Conservation (phyloP, 768 basidiomycete genomes). For the Leccinum uliginosum region DNA sequence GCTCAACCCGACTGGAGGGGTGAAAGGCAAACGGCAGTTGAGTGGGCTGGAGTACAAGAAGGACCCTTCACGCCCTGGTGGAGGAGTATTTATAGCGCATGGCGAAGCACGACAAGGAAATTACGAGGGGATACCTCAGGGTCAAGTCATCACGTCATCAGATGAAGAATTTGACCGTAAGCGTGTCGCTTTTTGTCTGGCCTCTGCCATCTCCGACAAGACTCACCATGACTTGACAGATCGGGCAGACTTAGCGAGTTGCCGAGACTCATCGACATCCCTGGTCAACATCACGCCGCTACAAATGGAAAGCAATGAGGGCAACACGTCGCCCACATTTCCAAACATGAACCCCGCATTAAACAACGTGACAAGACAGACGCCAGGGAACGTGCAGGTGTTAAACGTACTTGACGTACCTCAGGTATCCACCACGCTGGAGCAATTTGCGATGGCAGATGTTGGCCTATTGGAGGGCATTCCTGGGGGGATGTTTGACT, state of each 20-base stretch:
- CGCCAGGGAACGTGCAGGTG: constrained; percentile 60
- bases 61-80: constrained; percentile 79
- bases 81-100: constrained; percentile 75
- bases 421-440: constrained; percentile 49
- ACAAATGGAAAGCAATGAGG: constrained; percentile 32
- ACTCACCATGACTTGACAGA: constrained; percentile 5
- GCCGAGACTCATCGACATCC: constrained; percentile 28
- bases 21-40: constrained; percentile 51
- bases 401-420: constrained; percentile 70
- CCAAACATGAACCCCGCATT: constrained; percentile 75
- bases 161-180: constrained; percentile 52
- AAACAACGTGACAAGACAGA: constrained; percentile 41
- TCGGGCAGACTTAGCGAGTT: constrained; percentile 12
- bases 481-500: constrained; percentile 83
- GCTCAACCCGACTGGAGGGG: constrained; percentile 77
- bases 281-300: constrained; percentile 58
- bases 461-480: constrained; percentile 72
- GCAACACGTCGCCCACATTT: constrained; percentile 16
- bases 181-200: constrained; percentile 20
- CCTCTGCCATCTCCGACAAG: background rate
- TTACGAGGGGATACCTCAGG: constrained; percentile 52
- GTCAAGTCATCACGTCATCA: constrained; percentile 48
- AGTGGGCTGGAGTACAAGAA: constrained; percentile 65
- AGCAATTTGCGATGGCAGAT: constrained; percentile 65
- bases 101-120: constrained; percentile 42